A percentile compares a stretch with the other conserved stretches of the same genome.
Conservation (phyloP, 164 flowering plant species). For the Stephania cephalantha region DNA sequence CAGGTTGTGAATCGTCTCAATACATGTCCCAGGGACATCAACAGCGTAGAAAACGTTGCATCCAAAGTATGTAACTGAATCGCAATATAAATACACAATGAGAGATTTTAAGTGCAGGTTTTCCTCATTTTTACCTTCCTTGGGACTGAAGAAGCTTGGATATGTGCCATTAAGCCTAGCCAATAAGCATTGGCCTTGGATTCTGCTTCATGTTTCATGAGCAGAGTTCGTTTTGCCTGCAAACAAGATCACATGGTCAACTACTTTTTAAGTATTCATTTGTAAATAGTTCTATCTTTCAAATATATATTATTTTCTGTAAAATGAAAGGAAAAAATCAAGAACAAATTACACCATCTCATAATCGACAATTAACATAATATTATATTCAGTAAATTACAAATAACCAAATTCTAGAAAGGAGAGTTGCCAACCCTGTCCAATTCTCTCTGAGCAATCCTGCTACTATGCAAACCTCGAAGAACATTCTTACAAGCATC, state of each 20-base stretch:
- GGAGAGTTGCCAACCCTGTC: slow-evolving; percentile 64
- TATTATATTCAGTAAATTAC: background rate
- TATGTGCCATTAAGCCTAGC: slow-evolving; percentile 91
- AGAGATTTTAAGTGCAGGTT: background rate
- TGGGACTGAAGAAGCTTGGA: slow-evolving; percentile 89
- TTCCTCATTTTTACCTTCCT: slow-evolving; percentile 56
- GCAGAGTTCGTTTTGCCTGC: slow-evolving; percentile 86
- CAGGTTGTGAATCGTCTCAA: too few species aligned
- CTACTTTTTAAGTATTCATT: background rate
- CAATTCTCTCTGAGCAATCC: slow-evolving; percentile 76
- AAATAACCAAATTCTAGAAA: background rate
- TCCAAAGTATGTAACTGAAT: too few species aligned
- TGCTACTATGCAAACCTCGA: slow-evolving; percentile 80
- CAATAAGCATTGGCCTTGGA: slow-evolving; percentile 93
- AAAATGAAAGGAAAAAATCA: background rate
- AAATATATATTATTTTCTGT: background rate
- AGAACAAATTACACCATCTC: background rate
- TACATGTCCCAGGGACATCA: too few species aligned
- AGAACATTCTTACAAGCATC: slow-evolving; percentile 97
- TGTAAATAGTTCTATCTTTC: background rate
- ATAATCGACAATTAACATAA: background rate
- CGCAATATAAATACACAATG: background rate
- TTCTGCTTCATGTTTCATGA: slow-evolving; percentile 99
- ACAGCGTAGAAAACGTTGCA: too few species aligned
- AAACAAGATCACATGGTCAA: slow-evolving; percentile 1